phyloP scores from a whole-genome alignment of 2,329 filamentous ascomycete genomes.

The Xylaria sp. region DNA sequence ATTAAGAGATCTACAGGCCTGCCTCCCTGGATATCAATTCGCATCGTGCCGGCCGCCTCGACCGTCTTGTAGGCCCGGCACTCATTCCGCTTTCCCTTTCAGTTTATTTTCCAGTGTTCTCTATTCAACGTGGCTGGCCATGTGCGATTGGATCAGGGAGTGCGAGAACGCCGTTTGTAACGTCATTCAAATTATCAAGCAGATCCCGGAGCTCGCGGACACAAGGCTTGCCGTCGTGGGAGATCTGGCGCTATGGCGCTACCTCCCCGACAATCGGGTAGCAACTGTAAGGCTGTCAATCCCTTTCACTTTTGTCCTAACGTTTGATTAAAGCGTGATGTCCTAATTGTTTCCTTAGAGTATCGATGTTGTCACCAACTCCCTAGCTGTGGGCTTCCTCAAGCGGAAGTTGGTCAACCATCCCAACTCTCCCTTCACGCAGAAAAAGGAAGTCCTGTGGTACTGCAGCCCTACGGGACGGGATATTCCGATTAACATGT shows the following conservation, averaged over 20 bases:
- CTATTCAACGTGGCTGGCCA: slow-evolving; percentile 9
- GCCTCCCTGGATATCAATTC: background rate
- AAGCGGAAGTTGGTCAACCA: slow-evolving; percentile 41
- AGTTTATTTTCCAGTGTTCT: background rate
- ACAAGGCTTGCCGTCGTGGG: slow-evolving; percentile 44
- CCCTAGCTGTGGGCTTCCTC: slow-evolving; percentile 40
- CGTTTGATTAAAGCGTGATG: background rate
- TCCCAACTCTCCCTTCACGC: slow-evolving; percentile 43
- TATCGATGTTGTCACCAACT: slow-evolving; percentile 46
- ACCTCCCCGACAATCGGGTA: slow-evolving; percentile 41
- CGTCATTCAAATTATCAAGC: slow-evolving; percentile 46
- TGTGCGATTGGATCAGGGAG: slow-evolving; percentile 36
- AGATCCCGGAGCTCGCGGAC: slow-evolving; percentile 43
- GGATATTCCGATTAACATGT: slow-evolving; percentile 43
- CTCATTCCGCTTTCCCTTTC: background rate
- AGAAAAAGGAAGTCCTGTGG: slow-evolving; percentile 39
- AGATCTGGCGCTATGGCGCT: slow-evolving; percentile 45
- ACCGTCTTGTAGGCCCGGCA: background rate
- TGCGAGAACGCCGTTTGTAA: slow-evolving; percentile 44
- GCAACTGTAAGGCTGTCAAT: slow-evolving; percentile 40
- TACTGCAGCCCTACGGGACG: slow-evolving; percentile 39
- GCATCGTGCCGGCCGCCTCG: slow-evolving; percentile 21
- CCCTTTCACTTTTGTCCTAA: background rate
- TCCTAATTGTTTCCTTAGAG: slow-evolving; percentile 35
- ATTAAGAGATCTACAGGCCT: slow-evolving; percentile 1